Conservation (phyloP, 192 early-diverging fungal genomes). For the Diversispora epigaea region DNA sequence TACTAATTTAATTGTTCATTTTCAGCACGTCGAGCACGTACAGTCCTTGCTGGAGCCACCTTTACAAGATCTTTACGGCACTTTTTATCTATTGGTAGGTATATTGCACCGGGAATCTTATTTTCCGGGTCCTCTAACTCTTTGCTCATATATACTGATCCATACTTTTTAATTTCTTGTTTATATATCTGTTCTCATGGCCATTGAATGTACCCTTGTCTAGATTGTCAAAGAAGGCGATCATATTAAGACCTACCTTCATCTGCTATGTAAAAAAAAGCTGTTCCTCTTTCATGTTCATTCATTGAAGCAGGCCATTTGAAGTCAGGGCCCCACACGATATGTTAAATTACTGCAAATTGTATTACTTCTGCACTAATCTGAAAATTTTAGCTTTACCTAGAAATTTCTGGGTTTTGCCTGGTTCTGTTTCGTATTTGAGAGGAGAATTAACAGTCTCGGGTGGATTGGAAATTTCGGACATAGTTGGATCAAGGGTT, state of each 20-base stretch:
- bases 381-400: background rate
- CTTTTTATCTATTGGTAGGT: background rate
- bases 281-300: background rate
- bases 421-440: background rate
- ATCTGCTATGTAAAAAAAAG: background rate
- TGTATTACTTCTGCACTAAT: background rate
- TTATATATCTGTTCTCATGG: background rate
- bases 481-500: background rate
- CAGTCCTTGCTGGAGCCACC: background rate
- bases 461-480: background rate
- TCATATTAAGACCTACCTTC: background rate
- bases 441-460: background rate
- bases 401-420: background rate
- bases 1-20: background rate
- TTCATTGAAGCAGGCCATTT: background rate
- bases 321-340: background rate
- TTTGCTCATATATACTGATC: slow-evolving; percentile 3
- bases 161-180: background rate
- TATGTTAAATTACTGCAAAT: background rate
- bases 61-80: background rate
- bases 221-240: background rate
- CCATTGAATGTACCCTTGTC: slow-evolving; percentile 6
- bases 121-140: background rate
- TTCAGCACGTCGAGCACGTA: background rate
- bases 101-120: background rate